Base-by-base conservation (phyloP, 2,329 filamentous ascomycete species). In the Ceratocystis ficicola region DNA sequence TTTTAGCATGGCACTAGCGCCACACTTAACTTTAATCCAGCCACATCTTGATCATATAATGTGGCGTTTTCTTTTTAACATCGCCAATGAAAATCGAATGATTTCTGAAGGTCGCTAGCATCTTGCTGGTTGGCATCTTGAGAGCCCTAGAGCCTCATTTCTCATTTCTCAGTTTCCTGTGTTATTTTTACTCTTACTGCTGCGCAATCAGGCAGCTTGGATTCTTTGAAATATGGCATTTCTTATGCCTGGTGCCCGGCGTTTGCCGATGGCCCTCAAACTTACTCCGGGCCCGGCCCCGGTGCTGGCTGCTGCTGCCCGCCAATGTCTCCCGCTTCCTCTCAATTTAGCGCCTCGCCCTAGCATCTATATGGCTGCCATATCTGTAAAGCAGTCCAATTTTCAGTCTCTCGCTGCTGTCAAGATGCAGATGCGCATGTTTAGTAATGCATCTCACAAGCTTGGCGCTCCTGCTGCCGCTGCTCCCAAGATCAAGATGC, bases 161-260 rank as follows among this genome's bases (percentile, higher is more conserved):
- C 10, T 15, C 36, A 20, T 50, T 44, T 46, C 28, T 28, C 25
- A 22, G 12, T 5, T 22, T 25, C 50, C 36, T 41, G 44, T 60
- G 17, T 28, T 30, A 8, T 46, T 15, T 36, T 48, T 55, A n/a
- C 52, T 60, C 32, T 32, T 46, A 41, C n/a, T 5, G 28, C 17
- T 17, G 8, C 48, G 17, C n/a, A 48, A 20, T 2, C 46, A 48
- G 28, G 36, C 3, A 41, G 36, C 3, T 12, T 10, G 12, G 8
- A 1, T 5, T 41, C 6, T 17, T 10, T 55, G 8, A 6, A 48
- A 48, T 3, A 67, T 67, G 66, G 66, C 66, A 65, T 67, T 67
- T 44, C 20, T 67, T 12, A 67, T 67, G 66, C 63, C 66, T 20
- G 66, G 66, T 22, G 61, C 60, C 66, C 66, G 66, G 66, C 60